phyloP scores from a whole-genome alignment of 2,329 filamentous ascomycete species.

The Camillea tinctor region DNA sequence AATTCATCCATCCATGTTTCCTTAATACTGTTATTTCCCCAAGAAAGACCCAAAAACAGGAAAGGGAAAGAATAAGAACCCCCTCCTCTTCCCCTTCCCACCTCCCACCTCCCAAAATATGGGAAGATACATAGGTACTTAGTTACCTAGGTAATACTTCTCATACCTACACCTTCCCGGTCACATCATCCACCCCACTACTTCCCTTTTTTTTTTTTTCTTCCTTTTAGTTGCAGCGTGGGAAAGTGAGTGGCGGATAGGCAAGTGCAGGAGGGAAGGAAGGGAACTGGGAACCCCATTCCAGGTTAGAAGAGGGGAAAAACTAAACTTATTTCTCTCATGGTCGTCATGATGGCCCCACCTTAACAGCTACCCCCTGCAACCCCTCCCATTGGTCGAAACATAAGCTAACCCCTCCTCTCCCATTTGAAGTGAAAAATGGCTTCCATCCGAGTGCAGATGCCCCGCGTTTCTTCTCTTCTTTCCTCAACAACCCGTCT shows the following conservation, averaged over 20 bases:
- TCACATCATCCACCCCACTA: background rate
- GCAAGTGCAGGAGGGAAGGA: background rate
- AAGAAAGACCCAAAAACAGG: too few relatives aligned
- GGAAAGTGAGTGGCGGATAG: background rate
- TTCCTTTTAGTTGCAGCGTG: too few relatives aligned
- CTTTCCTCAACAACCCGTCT: background rate
- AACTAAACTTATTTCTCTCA: background rate
- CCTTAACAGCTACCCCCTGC: background rate
- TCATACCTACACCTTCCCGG: too few relatives aligned
- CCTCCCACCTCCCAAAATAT: too few relatives aligned
- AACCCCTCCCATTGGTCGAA: background rate
- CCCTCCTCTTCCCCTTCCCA: too few relatives aligned
- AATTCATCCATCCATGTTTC: too few relatives aligned
- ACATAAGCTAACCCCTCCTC: background rate
- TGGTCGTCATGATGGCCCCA: background rate
- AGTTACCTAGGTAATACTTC: too few relatives aligned
- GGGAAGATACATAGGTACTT: too few relatives aligned
- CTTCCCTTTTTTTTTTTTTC: too few relatives aligned
- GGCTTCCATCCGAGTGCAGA: background rate
- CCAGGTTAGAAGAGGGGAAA: background rate
- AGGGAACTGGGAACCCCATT: background rate
- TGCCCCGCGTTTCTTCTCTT: background rate
- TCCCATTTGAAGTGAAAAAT: background rate
- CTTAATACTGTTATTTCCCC: too few relatives aligned
- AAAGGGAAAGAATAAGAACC: too few relatives aligned